Percentiles rank a stretch among this genome's conserved stretches.
Evolutionary conservation across 2,329 filamentous ascomycete genomes (phyloP).

Genomic region (Neofusicoccum ribis): DNA sequence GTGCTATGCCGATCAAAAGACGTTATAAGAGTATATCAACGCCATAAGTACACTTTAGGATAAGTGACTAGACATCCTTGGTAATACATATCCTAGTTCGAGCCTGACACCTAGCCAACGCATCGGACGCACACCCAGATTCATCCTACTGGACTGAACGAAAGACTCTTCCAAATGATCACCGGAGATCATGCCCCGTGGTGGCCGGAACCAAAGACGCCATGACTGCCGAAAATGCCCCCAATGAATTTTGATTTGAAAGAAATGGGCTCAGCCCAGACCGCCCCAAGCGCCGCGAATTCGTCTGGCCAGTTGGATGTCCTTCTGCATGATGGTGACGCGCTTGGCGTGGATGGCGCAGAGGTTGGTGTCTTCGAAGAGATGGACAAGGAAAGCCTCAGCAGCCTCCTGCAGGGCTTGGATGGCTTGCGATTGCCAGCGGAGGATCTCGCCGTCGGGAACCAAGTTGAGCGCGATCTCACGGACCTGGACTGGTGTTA

Average conservation of each 20-base stretch:
- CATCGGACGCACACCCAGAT: neutral
- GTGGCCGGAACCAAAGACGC: neutral
- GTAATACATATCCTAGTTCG: neutral
- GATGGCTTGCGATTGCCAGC: constrained; percentile 98
- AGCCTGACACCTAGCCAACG: neutral
- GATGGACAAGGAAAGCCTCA: constrained; percentile 96
- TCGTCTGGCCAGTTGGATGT: constrained; percentile 93
- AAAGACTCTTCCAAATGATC: neutral
- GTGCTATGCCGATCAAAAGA: too few species aligned
- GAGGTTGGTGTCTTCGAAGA: constrained; percentile 98
- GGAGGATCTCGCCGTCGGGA: constrained; percentile 67
- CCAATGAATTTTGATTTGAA: neutral
- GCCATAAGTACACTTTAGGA: too few species aligned
- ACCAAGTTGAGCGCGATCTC: constrained; percentile 96
- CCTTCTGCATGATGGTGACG: constrained; percentile 97
- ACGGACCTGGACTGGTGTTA: constrained; percentile 44
- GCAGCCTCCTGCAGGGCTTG: constrained; percentile 97
- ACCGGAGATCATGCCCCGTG: neutral
- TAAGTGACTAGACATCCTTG: too few species aligned
- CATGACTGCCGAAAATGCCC: neutral
- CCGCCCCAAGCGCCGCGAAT: constrained; percentile 73
- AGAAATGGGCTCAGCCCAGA: constrained; percentile 23
- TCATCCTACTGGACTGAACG: too few species aligned
- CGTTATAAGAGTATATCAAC: too few species aligned
- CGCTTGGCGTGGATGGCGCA: constrained; percentile 99